Percentiles rank a stretch among this genome's conserved stretches.
These are phyloP conservation scores for Sugiyamaella marilandica DNA, from an alignment of 805 yeast genomes.

Conservation along the genomic window DNA sequence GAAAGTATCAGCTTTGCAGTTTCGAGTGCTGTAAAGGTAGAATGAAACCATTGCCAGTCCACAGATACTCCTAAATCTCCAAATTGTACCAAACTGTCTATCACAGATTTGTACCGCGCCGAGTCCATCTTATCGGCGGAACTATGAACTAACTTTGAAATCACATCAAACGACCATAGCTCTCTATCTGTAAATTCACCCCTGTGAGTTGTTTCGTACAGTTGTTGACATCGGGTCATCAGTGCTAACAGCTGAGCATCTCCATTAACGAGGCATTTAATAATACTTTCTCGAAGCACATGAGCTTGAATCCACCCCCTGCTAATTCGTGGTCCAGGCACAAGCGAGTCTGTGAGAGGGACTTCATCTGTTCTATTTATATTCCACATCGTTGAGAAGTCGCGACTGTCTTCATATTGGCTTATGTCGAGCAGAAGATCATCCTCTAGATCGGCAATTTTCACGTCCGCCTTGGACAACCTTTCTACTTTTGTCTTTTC, in stretches of 20 bases:
- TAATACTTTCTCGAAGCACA: constrained; percentile 30
- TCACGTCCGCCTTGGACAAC: constrained; percentile 14
- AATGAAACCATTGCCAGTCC: constrained; percentile 28
- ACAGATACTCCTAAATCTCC: not conserved
- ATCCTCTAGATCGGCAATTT: constrained; percentile 7
- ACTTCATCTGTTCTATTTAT: constrained; percentile 38
- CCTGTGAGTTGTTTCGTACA: not conserved
- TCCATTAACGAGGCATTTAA: constrained; percentile 18
- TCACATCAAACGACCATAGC: constrained; percentile 31
- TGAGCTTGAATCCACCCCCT: constrained; percentile 35
- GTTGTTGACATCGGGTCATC: not conserved
- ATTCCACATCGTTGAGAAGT: constrained; percentile 50
- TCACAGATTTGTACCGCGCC: constrained; percentile 6
- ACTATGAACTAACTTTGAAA: constrained; percentile 17
- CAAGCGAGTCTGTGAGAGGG: constrained; percentile 21
- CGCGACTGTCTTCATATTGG: constrained; percentile 52
- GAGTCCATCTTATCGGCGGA: constrained; percentile 9
- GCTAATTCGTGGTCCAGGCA: constrained; percentile 28
- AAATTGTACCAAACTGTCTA: not conserved
- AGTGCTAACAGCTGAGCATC: constrained; percentile 14
- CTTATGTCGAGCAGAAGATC: constrained; percentile 7
- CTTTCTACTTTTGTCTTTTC: constrained; percentile 27
- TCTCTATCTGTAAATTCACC: constrained; percentile 36
- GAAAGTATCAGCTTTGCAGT: constrained; percentile 20
- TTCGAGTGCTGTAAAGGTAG: constrained; percentile 26